These are phyloP conservation scores for Yueomyces sinensis DNA, from an alignment of 805 yeast species.

Conservation along the genomic window DNA sequence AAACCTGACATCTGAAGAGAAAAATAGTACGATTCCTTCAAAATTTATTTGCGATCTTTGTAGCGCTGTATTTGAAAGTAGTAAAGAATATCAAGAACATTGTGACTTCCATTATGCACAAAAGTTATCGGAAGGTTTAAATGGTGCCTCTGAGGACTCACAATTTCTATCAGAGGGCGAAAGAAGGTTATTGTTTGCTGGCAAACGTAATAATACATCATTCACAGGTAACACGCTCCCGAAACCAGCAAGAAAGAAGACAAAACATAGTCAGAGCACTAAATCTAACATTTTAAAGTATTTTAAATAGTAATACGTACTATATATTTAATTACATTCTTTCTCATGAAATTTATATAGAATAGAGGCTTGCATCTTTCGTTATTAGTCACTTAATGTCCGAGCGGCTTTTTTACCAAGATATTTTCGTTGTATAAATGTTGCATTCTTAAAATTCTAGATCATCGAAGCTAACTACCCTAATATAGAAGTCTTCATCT, in stretches of 20 bases:
- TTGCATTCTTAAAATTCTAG: no score
- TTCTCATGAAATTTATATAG: no score
- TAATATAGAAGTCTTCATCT: no score
- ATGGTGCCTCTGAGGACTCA: conserved; percentile 22
- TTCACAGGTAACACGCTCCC: neutral
- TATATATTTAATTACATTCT: no score
- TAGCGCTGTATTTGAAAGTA: conserved; percentile 5
- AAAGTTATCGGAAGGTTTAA: conserved; percentile 32
- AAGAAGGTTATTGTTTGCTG: conserved; percentile 13
- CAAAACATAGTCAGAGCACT: neutral
- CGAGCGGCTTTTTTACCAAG: no score
- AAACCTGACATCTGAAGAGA: neutral
- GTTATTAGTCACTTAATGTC: no score
- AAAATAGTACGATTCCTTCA: neutral
- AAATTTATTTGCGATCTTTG: conserved; percentile 5
- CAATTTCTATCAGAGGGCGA: conserved; percentile 17
- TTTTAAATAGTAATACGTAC: neutral
- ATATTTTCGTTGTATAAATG: no score
- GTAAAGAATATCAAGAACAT: conserved; percentile 29
- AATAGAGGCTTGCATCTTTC: no score
- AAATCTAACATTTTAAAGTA: neutral
- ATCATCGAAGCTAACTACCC: no score
- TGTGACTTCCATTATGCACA: conserved; percentile 41
- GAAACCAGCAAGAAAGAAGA: neutral
- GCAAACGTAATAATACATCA: neutral